A percentile compares a stretch with the other conserved stretches of the same genome.
These are phyloP conservation scores for Paragyromitra xinjiangensis DNA, from an alignment of 495 filamentous ascomycete genomes.

Conservation along the genomic window DNA sequence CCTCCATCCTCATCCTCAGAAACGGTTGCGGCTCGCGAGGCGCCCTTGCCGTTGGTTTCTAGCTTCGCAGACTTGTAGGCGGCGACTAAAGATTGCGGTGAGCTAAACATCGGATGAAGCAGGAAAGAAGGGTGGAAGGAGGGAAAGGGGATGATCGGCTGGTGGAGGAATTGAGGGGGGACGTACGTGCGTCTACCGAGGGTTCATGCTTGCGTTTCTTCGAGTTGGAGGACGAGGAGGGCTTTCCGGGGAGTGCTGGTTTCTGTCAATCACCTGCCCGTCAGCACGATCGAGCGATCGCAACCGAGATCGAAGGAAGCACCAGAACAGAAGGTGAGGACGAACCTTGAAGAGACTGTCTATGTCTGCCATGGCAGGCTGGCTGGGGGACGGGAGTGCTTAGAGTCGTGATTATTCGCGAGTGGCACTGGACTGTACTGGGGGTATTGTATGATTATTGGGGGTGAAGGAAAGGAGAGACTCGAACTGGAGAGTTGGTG, in stretches of 20 bases:
- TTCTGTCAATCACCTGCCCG: constrained; percentile 60
- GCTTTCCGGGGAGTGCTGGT: constrained; percentile 61
- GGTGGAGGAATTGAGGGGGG: not conserved
- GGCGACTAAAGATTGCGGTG: constrained; percentile 62
- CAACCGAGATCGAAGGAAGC: constrained; percentile 20
- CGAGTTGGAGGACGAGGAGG: constrained; percentile 38
- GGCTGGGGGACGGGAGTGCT: constrained; percentile 4
- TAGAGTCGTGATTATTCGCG: not conserved
- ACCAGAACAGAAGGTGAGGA: constrained; percentile 5
- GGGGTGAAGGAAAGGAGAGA: not conserved
- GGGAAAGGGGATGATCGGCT: not conserved
- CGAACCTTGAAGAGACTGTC: constrained; percentile 86
- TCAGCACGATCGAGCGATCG: constrained; percentile 46
- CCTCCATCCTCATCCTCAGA: constrained; percentile 64
- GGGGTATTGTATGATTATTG: not conserved
- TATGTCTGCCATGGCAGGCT: constrained; percentile 73
- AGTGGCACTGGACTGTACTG: not conserved
- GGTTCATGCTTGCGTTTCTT: constrained; percentile 82
- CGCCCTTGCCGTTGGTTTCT: constrained; percentile 70
- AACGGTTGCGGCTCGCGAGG: constrained; percentile 67
- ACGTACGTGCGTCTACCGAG: constrained; percentile 74
- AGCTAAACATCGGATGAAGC: constrained; percentile 28
- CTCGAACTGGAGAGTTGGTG: not conserved
- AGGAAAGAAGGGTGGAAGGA: not conserved
- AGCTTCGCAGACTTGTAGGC: constrained; percentile 80